Conservation (phyloP, 2,329 filamentous ascomycete genomes). For the Cercospora beticola region DNA sequence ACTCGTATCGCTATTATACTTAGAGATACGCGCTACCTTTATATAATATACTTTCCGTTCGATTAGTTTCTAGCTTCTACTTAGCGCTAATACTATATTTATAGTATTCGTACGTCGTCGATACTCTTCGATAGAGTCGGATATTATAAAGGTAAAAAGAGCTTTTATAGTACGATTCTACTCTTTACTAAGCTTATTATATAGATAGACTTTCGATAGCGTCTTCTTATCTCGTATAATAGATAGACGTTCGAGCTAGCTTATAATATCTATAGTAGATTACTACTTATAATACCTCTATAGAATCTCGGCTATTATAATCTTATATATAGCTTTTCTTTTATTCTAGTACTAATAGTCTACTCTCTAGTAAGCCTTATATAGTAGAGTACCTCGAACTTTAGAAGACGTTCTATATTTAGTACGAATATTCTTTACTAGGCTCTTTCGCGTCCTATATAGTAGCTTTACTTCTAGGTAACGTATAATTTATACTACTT, state of each 20-base stretch:
- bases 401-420: background rate
- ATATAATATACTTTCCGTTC: background rate
- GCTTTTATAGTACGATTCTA: slow-evolving; percentile 2
- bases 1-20: background rate
- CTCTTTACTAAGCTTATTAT: background rate
- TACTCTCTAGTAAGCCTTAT: too few relatives aligned
- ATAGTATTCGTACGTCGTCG: slow-evolving; percentile 5
- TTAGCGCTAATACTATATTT: too few relatives aligned
- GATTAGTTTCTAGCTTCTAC: background rate
- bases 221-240: background rate
- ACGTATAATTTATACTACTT: slow-evolving; percentile 7
- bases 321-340: too few relatives aligned
- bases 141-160: slow-evolving; percentile 7
- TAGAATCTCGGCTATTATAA: too few relatives aligned
- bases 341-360: too few relatives aligned
- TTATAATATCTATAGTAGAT: slow-evolving; percentile 5
- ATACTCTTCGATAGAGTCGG: slow-evolving; percentile 1
- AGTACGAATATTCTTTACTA: background rate
- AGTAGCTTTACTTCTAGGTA: slow-evolving; percentile 1
- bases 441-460: background rate
- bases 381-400: background rate
- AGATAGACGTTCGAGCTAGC: background rate
- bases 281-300: too few relatives aligned
- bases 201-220: background rate
- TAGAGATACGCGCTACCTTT: background rate